A percentile compares a stretch with the other conserved stretches of the same genome.
These are phyloP conservation scores for Metschnikowia cerradonensis DNA, from an alignment of 805 yeast genomes.

Conservation along the genomic window DNA sequence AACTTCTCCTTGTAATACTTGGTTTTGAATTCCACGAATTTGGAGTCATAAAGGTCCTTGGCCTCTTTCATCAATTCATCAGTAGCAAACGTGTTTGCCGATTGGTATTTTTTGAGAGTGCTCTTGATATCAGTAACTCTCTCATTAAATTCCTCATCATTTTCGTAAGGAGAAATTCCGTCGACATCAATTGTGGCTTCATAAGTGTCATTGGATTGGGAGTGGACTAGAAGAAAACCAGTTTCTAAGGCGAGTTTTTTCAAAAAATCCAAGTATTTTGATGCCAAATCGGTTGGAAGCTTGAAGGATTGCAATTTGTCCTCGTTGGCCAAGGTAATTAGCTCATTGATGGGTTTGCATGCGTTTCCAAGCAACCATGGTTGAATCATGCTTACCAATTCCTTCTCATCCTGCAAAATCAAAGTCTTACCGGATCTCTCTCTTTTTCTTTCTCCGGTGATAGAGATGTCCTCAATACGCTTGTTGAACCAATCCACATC, in stretches of 20 bases:
- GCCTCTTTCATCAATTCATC: constrained; percentile 44
- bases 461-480: constrained; percentile 73
- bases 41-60: constrained; percentile 63
- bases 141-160: constrained; percentile 58
- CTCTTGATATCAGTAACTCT: constrained; percentile 50
- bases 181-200: constrained; percentile 65
- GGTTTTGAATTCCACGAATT: constrained; percentile 80
- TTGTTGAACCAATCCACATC: constrained; percentile 91
- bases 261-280: constrained; percentile 55
- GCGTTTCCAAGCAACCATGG: constrained; percentile 46
- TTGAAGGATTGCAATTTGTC: constrained; percentile 25
- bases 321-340: constrained; percentile 29
- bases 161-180: constrained; percentile 65
- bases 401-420: constrained; percentile 68
- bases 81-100: constrained; percentile 59
- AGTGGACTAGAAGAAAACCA: constrained; percentile 64
- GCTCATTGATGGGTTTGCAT: constrained; percentile 28
- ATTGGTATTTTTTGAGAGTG: constrained; percentile 59
- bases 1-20: constrained; percentile 81
- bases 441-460: constrained; percentile 67
- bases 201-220: constrained; percentile 52
- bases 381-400: constrained; percentile 55
- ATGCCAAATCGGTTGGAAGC: constrained; percentile 46
- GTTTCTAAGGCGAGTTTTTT: constrained; percentile 62
- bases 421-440: constrained; percentile 61